phyloP scores from a whole-genome alignment of 2,329 filamentous ascomycete genomes.

The Periconia digitata region DNA sequence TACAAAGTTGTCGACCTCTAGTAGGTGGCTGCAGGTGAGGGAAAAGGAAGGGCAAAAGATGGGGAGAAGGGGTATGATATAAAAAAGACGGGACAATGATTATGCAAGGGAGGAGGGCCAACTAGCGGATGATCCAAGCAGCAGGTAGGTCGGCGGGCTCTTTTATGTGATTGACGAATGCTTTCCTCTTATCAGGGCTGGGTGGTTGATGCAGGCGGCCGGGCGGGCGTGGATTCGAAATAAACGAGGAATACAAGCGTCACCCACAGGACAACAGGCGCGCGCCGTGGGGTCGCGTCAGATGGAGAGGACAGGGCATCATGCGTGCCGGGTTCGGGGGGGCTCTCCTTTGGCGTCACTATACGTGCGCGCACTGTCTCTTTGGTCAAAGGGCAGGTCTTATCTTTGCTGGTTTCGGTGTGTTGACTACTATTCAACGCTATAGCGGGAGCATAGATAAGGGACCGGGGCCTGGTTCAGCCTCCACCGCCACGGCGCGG shows the following conservation, averaged over 20 bases:
- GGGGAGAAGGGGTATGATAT: conserved; percentile 29
- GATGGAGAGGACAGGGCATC: conserved; percentile 37
- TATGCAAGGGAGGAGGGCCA: conserved; percentile 1
- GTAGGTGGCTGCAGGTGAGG: too few relatives aligned
- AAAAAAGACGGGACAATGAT: conserved; percentile 31
- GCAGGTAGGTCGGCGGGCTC: conserved; percentile 30
- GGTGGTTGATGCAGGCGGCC: conserved; percentile 38
- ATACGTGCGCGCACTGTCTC: conserved; percentile 21
- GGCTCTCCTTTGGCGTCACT: conserved; percentile 33
- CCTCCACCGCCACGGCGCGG: conserved; percentile 16
- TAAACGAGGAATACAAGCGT: conserved; percentile 35
- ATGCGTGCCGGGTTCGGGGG: conserved; percentile 22
- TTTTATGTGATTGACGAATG: conserved; percentile 33
- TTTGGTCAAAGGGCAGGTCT: conserved; percentile 29
- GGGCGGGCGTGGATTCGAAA: background rate
- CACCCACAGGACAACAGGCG: conserved; percentile 35
- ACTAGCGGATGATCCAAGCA: conserved; percentile 33
- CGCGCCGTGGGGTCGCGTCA: conserved; percentile 39
- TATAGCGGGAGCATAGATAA: conserved; percentile 1
- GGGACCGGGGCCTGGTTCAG: background rate
- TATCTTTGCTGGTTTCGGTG: conserved; percentile 5
- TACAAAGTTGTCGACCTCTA: too few relatives aligned
- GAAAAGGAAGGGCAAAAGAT: conserved; percentile 13
- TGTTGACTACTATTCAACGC: background rate
- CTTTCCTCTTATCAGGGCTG: conserved; percentile 42